Base-by-base conservation (phyloP, 805 yeast species). In the Kazachstania bromeliacearum region DNA sequence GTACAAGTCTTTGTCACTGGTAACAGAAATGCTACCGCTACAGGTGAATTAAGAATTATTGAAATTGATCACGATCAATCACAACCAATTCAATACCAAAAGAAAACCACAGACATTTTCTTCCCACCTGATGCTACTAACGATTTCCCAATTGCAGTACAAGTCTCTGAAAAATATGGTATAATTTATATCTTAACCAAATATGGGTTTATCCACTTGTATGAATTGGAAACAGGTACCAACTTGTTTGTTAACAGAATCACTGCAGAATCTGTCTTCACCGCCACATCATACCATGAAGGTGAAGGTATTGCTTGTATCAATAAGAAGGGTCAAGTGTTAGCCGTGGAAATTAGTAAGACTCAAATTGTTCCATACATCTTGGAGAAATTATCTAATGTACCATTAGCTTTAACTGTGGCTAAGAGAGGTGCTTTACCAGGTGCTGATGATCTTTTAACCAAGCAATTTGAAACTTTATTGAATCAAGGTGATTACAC, bases 391-490 rank as follows among this genome's bases (percentile, higher is more conserved):
- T 71, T 92, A 43, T 78, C 89, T 36, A 89, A 92, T 56, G 85
- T 89, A 22, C 72, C 80, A 16, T 69, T 92, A 51, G 98, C 96
- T 3, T 68, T 92, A 42, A 70, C 85, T 8, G 73, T 92, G 45
- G 94, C 97, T 19, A 75, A 95, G 3, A 82, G 97, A 62, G 96
- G 96, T 55, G 95, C 95, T 2, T 75, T 92, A 53, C 92, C 95
- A 29, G 99, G 99, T 47, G 98, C 97, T 33, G 99, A 92, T 59
- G 79, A 77, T 52, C 70, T 92, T 44, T 88, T 92, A 63, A 66
- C 71, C 41, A 95, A 87, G 63, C 97, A 89, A 64, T 92, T 92
- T 66, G 94, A 87, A 54, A 77, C 78, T 58, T 72, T 79, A 51
- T 70, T 92, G 51, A 73, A 76, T 46, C 77, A 77, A 48, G 96